Base-by-base conservation (phyloP, 2,329 filamentous ascomycete genomes). In the Ophiostoma angusticollis region DNA sequence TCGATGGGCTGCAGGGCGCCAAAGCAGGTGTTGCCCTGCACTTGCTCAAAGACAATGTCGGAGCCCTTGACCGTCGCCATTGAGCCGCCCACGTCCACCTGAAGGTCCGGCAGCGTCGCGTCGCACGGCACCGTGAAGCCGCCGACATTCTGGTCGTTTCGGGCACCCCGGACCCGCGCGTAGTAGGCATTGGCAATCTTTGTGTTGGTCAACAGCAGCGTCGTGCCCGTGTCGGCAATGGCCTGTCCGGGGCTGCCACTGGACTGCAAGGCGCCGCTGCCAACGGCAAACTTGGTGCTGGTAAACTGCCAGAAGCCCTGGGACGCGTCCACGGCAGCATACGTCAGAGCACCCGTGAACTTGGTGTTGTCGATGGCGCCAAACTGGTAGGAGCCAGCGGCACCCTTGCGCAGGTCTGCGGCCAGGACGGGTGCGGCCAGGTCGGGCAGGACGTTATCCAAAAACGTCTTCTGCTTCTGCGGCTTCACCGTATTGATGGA, bases 261-360 rank as follows among this genome's bases (percentile, higher is more conserved):
- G 18, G 50, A 49, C 51, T 67, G 59, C 3, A 58, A 31, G 2
- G 53, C 25, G 9, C 57, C 61, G 28, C 54, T 55, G 12, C 65
- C 70, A 40, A 84, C 63, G 14, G 62, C 60, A 51, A 78, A 82
- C 32, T 61, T 60, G 18, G 63, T 62, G 6, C 71, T 74, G 12
- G 64, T 52, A 52, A 84, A 74, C 52, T 79, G 64, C 81, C 81
- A 86, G 63, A 78, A 84, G 8, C 80, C 81, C 23, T 64, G 59
- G 9, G 64, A 65, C 14, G 64, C 66, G 52, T 83, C 71, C 45
- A 84, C 65, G 9, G 68, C 61, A 16, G 76, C 64, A 54, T 76
- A 84, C 17, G 65, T 58, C 50, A 87, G 67, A 4, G 66, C 50
- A 24, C 80, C 81, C 2, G 56, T 63, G 55, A 80, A 81, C 49